A percentile compares a stretch with the other conserved stretches of the same genome.
phyloP scores from a whole-genome alignment of 2,329 filamentous ascomycete genomes.

The Epichloe gansuensis region DNA sequence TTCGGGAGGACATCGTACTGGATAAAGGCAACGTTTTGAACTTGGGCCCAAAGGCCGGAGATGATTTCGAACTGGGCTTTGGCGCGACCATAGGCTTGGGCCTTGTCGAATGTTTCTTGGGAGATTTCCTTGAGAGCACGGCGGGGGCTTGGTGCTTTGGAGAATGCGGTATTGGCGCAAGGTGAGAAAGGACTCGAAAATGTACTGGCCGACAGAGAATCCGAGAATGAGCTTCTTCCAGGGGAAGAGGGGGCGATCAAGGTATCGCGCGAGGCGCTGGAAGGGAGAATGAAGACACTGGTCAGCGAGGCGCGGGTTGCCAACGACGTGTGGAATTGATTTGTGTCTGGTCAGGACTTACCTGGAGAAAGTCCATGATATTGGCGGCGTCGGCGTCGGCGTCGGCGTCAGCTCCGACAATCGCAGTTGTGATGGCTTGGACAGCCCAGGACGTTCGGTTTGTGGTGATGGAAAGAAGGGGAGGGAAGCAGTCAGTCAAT shows the following conservation, averaged over 20 bases:
- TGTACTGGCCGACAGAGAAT: constrained; percentile 84
- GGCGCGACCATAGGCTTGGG: constrained; percentile 88
- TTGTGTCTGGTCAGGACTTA: constrained; percentile 10
- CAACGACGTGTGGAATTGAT: too few relatives aligned
- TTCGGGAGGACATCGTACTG: constrained; percentile 84
- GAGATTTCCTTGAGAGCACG: constrained; percentile 78
- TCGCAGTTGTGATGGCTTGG: constrained; percentile 1
- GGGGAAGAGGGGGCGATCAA: constrained; percentile 86
- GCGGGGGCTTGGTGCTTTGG: constrained; percentile 70
- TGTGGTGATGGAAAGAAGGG: background rate
- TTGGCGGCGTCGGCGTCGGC: background rate
- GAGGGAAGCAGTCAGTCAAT: background rate
- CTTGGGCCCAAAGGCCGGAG: constrained; percentile 69
- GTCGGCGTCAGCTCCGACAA: background rate
- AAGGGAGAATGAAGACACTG: background rate
- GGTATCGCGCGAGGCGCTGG: constrained; percentile 65
- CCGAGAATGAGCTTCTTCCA: constrained; percentile 96
- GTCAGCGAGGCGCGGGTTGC: background rate
- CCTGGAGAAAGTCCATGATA: constrained; percentile 37
- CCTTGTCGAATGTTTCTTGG: constrained; percentile 86
- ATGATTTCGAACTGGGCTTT: constrained; percentile 85
- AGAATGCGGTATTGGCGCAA: constrained; percentile 83
- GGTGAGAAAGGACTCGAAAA: constrained; percentile 81
- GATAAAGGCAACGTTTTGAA: constrained; percentile 82
- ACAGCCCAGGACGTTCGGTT: background rate